Conservation (phyloP, 176 grass and related monocot species). For the Cymbopogon citratus region DNA sequence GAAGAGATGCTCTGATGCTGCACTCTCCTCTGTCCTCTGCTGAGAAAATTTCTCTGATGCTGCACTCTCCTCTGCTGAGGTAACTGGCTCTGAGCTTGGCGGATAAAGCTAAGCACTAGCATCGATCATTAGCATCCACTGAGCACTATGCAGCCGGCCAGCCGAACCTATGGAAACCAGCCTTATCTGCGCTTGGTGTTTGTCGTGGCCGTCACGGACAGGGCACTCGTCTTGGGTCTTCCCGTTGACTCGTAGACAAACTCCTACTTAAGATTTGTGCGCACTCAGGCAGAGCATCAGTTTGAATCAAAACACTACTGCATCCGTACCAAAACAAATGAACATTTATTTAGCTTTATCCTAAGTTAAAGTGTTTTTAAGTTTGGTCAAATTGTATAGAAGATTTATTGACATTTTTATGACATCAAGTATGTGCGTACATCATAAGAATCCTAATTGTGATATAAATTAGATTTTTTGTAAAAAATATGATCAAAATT, state of each 20-base stretch:
- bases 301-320: too few species aligned
- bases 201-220: slow-evolving; percentile 13
- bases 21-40: background rate
- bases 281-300: too few species aligned
- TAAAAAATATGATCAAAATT: too few species aligned
- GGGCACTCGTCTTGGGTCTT: background rate
- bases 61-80: background rate
- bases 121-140: background rate
- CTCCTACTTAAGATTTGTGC: too few species aligned
- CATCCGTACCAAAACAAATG: too few species aligned
- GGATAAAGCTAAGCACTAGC: background rate
- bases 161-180: background rate
- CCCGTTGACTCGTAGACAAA: background rate
- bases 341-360: too few species aligned
- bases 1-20: background rate
- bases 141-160: slow-evolving; percentile 1
- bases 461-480: too few species aligned
- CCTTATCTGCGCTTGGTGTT: background rate
- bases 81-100: background rate
- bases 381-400: too few species aligned
- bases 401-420: too few species aligned
- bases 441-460: too few species aligned
- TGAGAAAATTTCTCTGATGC: background rate
- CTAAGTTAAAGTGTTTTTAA: too few species aligned
- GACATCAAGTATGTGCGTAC: too few species aligned